Percentiles rank a stretch among this genome's conserved stretches.
Evolutionary conservation across 1,284 basidiomycete genomes (phyloP).

Genomic region (Ceraceosorus bombacis): DNA sequence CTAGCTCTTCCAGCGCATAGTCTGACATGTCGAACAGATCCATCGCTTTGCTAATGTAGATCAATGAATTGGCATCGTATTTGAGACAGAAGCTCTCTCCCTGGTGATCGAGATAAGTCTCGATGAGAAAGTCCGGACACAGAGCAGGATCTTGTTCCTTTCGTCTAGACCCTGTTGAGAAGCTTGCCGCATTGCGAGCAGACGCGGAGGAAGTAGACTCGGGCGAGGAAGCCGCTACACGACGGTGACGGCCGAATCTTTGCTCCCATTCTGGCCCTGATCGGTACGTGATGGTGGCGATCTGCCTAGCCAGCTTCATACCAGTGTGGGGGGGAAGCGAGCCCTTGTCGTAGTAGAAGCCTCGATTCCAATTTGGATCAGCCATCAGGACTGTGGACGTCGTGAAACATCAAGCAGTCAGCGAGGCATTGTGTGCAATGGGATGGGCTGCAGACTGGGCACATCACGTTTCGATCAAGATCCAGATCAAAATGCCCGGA

Average conservation of each 20-base stretch:
- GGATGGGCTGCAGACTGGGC: no score
- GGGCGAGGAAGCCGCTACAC: slow-evolving; percentile 27
- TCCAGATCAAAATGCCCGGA: not conserved
- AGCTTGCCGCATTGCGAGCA: no score
- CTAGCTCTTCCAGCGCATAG: slow-evolving; percentile 60
- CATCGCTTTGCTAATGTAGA: slow-evolving; percentile 95
- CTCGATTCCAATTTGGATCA: slow-evolving; percentile 98
- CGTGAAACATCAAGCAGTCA: not conserved
- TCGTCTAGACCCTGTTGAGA: not conserved
- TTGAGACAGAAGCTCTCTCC: slow-evolving; percentile 81
- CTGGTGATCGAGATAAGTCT: slow-evolving; percentile 97
- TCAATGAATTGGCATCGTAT: slow-evolving; percentile 97
- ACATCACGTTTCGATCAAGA: no score
- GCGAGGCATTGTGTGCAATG: not conserved
- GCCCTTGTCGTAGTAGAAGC: slow-evolving; percentile 78
- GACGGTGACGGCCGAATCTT: slow-evolving; percentile 76
- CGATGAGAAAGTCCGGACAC: slow-evolving; percentile 95
- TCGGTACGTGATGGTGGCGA: slow-evolving; percentile 97
- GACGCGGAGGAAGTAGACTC: not conserved
- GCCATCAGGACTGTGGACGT: slow-evolving; percentile 79
- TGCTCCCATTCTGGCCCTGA: slow-evolving; percentile 99
- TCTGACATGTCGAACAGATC: slow-evolving; percentile 94
- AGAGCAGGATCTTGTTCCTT: slow-evolving; percentile 53
- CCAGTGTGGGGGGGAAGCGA: slow-evolving; percentile 88
- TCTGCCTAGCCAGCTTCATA: slow-evolving; percentile 97